Evolutionary conservation across 2,329 filamentous ascomycete genomes (phyloP).

Genomic region (Plectosphaerella plurivora): DNA sequence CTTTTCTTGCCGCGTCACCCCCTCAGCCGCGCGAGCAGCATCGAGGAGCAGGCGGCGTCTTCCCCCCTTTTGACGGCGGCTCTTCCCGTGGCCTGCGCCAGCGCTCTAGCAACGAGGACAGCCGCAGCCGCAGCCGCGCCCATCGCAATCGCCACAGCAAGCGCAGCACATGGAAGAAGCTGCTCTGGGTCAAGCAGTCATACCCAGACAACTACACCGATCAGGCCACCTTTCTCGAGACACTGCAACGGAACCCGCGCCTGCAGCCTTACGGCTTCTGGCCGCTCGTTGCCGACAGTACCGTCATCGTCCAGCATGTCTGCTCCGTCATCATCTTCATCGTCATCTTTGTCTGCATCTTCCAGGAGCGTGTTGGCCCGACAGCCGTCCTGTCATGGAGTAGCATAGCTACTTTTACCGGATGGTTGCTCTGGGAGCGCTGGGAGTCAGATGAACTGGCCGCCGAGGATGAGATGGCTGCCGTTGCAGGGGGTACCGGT

Average conservation of each 20-base stretch:
- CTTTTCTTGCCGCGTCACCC: constrained; percentile 61
- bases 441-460: constrained; percentile 75
- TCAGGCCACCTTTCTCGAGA: constrained; percentile 92
- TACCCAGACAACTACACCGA: constrained; percentile 99
- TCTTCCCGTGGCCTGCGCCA: constrained; percentile 8
- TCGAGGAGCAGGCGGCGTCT: constrained; percentile 27
- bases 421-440: constrained; percentile 87
- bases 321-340: constrained; percentile 93
- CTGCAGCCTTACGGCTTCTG: constrained; percentile 97
- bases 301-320: constrained; percentile 94
- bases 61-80: constrained; percentile 15
- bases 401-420: constrained; percentile 75
- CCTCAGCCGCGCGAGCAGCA: constrained; percentile 44
- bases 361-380: constrained; percentile 80
- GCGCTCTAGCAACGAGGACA: constrained; percentile 21
- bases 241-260: constrained; percentile 89
- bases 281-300: constrained; percentile 91
- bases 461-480: constrained; percentile 32
- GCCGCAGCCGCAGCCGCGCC: constrained; percentile 47
- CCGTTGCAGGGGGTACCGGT: constrained; percentile 1
- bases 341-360: constrained; percentile 89
- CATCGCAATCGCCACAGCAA: constrained; percentile 66
- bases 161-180: constrained; percentile 77
- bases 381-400: constrained; percentile 85
- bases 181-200: constrained; percentile 96